Evolutionary conservation across 345 rosid genomes (phyloP).

Genomic region (Gynandropsis gynandra): DNA sequence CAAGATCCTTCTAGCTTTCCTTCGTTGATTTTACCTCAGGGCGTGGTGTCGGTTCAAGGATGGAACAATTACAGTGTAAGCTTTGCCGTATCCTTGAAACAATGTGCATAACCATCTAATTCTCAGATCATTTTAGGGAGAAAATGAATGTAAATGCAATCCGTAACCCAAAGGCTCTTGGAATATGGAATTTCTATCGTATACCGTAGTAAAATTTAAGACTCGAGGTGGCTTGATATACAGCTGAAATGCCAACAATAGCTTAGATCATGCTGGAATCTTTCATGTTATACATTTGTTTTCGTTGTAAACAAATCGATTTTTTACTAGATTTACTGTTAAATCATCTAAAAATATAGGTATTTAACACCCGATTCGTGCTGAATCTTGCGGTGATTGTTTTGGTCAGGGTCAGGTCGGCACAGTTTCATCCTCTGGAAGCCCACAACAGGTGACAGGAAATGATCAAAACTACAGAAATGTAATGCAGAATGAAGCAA

Average conservation of each 20-base stretch:
- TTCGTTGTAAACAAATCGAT: too few species aligned
- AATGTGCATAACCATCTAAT: background rate
- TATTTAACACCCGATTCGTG: background rate
- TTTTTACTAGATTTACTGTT: too few species aligned
- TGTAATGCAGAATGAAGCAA: slow-evolving; percentile 51
- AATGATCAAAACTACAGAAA: slow-evolving; percentile 53
- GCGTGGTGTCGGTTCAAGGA: slow-evolving; percentile 83
- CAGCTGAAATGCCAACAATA: too few species aligned
- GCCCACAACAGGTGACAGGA: slow-evolving; percentile 44
- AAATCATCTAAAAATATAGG: too few species aligned
- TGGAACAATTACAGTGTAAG: slow-evolving; percentile 90
- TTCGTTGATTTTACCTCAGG: slow-evolving; percentile 78
- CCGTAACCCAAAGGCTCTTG: too few species aligned
- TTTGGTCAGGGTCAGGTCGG: slow-evolving; percentile 67
- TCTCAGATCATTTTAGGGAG: background rate
- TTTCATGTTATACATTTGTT: too few species aligned
- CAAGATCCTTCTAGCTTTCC: slow-evolving; percentile 84
- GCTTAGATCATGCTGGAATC: too few species aligned
- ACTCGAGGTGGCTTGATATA: too few species aligned
- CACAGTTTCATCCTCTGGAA: slow-evolving; percentile 81
- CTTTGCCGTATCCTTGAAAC: slow-evolving; percentile 4
- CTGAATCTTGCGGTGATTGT: background rate
- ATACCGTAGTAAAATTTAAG: too few species aligned
- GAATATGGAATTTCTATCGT: too few species aligned
- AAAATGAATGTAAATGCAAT: too few species aligned